phyloP scores from a whole-genome alignment of 805 yeast genomes.

The Ogataea pilisensis region DNA sequence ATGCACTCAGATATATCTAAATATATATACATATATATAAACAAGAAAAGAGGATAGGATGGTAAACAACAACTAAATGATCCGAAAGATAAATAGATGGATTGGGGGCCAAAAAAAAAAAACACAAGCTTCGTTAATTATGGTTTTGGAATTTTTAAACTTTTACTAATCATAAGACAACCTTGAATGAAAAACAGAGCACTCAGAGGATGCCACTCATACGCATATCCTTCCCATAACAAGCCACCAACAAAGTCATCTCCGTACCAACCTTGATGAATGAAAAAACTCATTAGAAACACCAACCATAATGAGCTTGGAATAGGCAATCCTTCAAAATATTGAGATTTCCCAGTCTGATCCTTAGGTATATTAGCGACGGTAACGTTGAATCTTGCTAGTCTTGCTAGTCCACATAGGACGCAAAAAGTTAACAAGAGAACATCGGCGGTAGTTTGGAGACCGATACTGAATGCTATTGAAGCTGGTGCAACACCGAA shows the following conservation, averaged over 20 bases:
- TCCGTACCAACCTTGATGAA: slow-evolving; percentile 42
- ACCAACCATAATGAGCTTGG: slow-evolving; percentile 84
- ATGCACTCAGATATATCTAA: no score
- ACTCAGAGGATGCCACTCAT: slow-evolving; percentile 74
- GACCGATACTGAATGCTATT: slow-evolving; percentile 87
- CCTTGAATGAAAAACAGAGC: slow-evolving; percentile 72
- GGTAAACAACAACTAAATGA: not conserved
- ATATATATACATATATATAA: no score
- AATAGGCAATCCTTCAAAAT: slow-evolving; percentile 95
- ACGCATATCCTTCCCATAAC: slow-evolving; percentile 46
- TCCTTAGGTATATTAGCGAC: slow-evolving; percentile 93
- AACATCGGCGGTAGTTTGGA: slow-evolving; percentile 79
- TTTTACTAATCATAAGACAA: slow-evolving; percentile 86
- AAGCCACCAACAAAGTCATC: slow-evolving; percentile 62
- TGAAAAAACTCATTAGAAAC: slow-evolving; percentile 63
- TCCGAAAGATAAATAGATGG: not conserved
- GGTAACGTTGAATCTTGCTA: slow-evolving; percentile 94
- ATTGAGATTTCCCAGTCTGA: slow-evolving; percentile 76
- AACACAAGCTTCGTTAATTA: no score
- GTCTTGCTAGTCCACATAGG: slow-evolving; percentile 86
- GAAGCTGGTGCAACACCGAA: slow-evolving; percentile 96
- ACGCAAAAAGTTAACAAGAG: slow-evolving; percentile 78
- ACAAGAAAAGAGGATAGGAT: no score
- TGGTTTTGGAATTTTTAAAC: slow-evolving; percentile 87
- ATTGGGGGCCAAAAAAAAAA: not conserved